These are phyloP conservation scores for Colletotrichum falcatum DNA, from an alignment of 2,329 filamentous ascomycete species.

Conservation along the genomic window DNA sequence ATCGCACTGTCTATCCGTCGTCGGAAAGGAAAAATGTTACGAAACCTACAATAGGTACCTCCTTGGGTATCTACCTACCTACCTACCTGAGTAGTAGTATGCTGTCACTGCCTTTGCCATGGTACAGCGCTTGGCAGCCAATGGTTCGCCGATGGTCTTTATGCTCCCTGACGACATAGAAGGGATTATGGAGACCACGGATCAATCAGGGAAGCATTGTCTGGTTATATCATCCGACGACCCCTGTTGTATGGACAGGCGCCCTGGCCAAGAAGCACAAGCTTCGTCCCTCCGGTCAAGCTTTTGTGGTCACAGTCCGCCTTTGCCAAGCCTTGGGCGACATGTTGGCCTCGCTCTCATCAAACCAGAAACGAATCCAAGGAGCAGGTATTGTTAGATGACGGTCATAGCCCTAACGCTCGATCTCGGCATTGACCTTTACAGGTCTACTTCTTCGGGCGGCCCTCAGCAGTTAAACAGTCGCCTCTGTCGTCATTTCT, in stretches of 20 bases:
- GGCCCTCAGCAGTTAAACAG: slow-evolving; percentile 7
- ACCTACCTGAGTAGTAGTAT: too few species aligned
- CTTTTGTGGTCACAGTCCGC: slow-evolving; percentile 37
- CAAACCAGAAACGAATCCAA: slow-evolving; percentile 14
- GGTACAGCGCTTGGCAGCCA: not conserved
- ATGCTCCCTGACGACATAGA: slow-evolving; percentile 16
- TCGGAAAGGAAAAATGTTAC: not conserved
- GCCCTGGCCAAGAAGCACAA: slow-evolving; percentile 30
- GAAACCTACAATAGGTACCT: not conserved
- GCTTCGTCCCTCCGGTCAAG: slow-evolving; percentile 36
- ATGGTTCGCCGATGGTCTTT: not conserved
- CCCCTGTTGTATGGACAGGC: not conserved
- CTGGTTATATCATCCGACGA: slow-evolving; percentile 12
- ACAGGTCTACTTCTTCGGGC: slow-evolving; percentile 10
- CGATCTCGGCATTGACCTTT: slow-evolving; percentile 26
- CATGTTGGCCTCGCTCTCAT: slow-evolving; percentile 32
- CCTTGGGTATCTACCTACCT: too few species aligned
- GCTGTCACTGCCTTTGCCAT: not conserved
- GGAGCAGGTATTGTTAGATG: slow-evolving; percentile 20
- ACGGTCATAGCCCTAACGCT: slow-evolving; percentile 37
- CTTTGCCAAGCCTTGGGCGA: slow-evolving; percentile 38
- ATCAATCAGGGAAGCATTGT: slow-evolving; percentile 3
- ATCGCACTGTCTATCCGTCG: not conserved
- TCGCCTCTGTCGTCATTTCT: slow-evolving; percentile 25
- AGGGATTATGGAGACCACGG: not conserved